These are phyloP conservation scores for Cadophora sp. DNA, from an alignment of 2,329 filamentous ascomycete genomes.

Conservation along the genomic window DNA sequence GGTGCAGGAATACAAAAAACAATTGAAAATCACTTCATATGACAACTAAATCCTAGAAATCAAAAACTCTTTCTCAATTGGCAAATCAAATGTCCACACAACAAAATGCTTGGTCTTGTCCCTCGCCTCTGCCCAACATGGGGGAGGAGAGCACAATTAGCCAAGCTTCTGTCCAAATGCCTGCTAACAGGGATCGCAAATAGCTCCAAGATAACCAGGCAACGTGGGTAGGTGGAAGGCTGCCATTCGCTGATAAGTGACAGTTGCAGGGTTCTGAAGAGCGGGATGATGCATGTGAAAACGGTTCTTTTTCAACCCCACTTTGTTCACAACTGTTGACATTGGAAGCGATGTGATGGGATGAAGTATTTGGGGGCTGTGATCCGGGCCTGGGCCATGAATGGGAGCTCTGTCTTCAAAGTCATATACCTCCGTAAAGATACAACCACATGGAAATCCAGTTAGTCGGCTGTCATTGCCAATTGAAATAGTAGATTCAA, in stretches of 20 bases:
- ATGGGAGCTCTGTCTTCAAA: too few relatives aligned
- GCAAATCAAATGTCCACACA: neutral
- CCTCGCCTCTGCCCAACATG: neutral
- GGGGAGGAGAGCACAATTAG: neutral
- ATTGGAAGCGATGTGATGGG: neutral
- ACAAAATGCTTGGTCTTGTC: neutral
- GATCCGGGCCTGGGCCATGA: neutral
- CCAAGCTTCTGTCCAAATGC: conserved; percentile 8
- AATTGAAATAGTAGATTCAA: too few relatives aligned
- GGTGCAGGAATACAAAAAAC: neutral
- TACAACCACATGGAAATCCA: too few relatives aligned
- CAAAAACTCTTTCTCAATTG: neutral
- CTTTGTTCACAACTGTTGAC: neutral
- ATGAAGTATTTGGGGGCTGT: neutral
- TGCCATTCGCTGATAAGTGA: conserved; percentile 5
- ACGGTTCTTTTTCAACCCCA: neutral
- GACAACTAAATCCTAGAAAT: neutral
- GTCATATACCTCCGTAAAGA: too few relatives aligned
- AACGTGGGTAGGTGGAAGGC: neutral
- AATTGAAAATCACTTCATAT: neutral
- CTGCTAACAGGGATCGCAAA: neutral
- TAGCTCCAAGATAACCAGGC: neutral
- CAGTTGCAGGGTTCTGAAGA: neutral
- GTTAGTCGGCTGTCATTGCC: too few relatives aligned
- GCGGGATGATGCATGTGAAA: conserved; percentile 11